Percentiles rank a stretch among this genome's conserved stretches.
Evolutionary conservation across 192 early-diverging fungal genomes (phyloP).

Genomic region (Rhizoclosmatium globosum): DNA sequence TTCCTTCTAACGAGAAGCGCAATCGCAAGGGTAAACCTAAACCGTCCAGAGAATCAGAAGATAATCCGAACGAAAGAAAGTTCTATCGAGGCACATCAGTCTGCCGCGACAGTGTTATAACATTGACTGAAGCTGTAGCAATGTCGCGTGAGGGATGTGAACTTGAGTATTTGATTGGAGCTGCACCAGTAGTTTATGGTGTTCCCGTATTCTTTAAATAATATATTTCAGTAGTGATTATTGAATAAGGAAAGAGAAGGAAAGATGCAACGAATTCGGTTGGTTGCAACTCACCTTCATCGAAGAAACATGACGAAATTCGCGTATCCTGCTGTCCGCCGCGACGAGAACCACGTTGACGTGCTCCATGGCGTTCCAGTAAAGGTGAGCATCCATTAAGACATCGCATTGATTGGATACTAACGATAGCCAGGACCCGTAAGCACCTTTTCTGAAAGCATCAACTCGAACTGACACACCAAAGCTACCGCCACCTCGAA

Average conservation of each 20-base stretch:
- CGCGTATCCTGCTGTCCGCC: slow-evolving; percentile 57
- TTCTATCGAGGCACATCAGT: not conserved
- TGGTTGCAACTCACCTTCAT: not conserved
- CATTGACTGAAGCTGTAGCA: slow-evolving; percentile 80
- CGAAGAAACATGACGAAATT: slow-evolving; percentile 21
- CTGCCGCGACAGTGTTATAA: slow-evolving; percentile 33
- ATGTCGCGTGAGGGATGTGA: slow-evolving; percentile 74
- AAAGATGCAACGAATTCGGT: not conserved
- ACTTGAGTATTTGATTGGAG: slow-evolving; percentile 87
- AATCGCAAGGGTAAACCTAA: not conserved
- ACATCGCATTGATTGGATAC: not conserved
- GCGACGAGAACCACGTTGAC: slow-evolving; percentile 57
- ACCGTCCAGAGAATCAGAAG: not conserved
- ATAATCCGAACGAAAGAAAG: not conserved
- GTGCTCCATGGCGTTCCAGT: slow-evolving; percentile 46
- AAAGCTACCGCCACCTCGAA: slow-evolving; percentile 60
- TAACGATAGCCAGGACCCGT: slow-evolving; percentile 19
- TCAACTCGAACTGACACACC: not conserved
- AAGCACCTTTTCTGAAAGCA: not conserved
- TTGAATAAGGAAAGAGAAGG: not conserved
- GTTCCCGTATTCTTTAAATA: slow-evolving; percentile 64
- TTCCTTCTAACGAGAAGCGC: not conserved
- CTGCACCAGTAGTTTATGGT: slow-evolving; percentile 94
- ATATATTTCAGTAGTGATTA: not conserved
- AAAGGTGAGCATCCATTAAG: not conserved